Evolutionary conservation across 495 filamentous ascomycete species (phyloP).

Genomic region (Trichoderma orchidacearum): DNA sequence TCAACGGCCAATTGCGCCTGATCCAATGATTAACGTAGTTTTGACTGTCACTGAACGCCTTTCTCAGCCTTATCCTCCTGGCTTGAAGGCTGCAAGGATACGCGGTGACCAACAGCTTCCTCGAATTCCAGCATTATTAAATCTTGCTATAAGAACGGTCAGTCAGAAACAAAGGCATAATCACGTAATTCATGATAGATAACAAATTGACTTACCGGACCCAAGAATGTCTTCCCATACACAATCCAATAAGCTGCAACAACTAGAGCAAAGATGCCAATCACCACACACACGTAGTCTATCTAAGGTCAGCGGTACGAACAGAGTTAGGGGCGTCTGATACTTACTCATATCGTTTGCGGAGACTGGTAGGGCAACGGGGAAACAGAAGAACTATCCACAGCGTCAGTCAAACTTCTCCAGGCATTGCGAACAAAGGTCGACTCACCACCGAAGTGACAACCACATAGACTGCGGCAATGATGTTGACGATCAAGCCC

Average conservation of each 20-base stretch:
- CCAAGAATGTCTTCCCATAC: slow-evolving; percentile 14
- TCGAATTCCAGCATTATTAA: background rate
- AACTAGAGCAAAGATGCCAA: slow-evolving; percentile 18
- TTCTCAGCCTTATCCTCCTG: background rate
- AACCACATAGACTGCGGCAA: slow-evolving; percentile 14
- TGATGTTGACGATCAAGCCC: slow-evolving; percentile 12
- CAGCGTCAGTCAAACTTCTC: slow-evolving; percentile 1
- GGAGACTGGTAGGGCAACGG: slow-evolving; percentile 13
- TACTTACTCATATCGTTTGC: slow-evolving; percentile 16
- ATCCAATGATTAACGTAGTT: background rate
- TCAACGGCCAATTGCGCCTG: no score
- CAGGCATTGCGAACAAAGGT: background rate
- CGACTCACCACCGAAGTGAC: slow-evolving; percentile 17
- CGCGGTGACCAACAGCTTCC: background rate
- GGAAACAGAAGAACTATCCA: slow-evolving; percentile 20
- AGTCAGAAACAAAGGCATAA: background rate
- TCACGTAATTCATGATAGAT: background rate
- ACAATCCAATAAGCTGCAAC: slow-evolving; percentile 14
- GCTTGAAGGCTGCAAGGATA: background rate
- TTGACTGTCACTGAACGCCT: background rate
- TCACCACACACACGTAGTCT: slow-evolving; percentile 21
- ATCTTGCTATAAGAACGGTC: background rate
- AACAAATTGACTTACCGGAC: slow-evolving; percentile 15
- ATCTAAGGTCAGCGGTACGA: background rate
- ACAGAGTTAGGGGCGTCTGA: no score